These are phyloP conservation scores for Penicillium aurantiogriseum DNA, from an alignment of 2,329 filamentous ascomycete species.

Conservation along the genomic window DNA sequence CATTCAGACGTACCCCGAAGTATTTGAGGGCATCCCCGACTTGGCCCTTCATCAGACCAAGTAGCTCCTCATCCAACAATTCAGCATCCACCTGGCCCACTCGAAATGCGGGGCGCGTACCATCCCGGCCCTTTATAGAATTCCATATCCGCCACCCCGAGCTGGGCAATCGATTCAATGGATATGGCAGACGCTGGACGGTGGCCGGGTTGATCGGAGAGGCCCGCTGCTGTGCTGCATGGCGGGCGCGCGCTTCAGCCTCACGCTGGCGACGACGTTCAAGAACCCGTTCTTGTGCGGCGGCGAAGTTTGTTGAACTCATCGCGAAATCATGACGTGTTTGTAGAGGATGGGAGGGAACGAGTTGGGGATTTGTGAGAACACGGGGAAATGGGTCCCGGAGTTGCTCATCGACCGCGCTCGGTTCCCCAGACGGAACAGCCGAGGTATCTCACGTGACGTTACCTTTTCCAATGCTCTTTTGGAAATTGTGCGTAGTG, in stretches of 20 bases:
- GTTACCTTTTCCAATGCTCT: not conserved
- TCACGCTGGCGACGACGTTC: constrained; percentile 77
- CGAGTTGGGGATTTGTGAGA: not conserved
- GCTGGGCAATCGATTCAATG: constrained; percentile 56
- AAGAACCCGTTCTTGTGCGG: constrained; percentile 82
- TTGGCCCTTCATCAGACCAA: constrained; percentile 80
- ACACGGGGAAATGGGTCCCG: constrained; percentile 6
- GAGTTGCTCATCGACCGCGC: constrained; percentile 8
- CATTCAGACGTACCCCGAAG: constrained; percentile 59
- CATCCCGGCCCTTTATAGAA: constrained; percentile 68
- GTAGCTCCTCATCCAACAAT: constrained; percentile 86
- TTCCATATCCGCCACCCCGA: constrained; percentile 61
- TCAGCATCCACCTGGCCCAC: constrained; percentile 97
- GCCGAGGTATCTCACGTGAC: constrained; percentile 24
- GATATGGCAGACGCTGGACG: constrained; percentile 59
- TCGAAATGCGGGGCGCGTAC: constrained; percentile 80
- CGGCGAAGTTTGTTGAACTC: constrained; percentile 71
- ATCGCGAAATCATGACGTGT: constrained; percentile 44
- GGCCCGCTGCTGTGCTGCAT: constrained; percentile 44
- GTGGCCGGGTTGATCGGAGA: constrained; percentile 54
- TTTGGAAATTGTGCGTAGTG: not conserved
- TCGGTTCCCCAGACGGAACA: constrained; percentile 21
- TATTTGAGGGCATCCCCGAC: constrained; percentile 87
- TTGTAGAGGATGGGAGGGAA: not conserved
- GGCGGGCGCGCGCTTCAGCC: constrained; percentile 59